Conservation (phyloP, 129 eudicot genomes). For the Calendula officinalis region DNA sequence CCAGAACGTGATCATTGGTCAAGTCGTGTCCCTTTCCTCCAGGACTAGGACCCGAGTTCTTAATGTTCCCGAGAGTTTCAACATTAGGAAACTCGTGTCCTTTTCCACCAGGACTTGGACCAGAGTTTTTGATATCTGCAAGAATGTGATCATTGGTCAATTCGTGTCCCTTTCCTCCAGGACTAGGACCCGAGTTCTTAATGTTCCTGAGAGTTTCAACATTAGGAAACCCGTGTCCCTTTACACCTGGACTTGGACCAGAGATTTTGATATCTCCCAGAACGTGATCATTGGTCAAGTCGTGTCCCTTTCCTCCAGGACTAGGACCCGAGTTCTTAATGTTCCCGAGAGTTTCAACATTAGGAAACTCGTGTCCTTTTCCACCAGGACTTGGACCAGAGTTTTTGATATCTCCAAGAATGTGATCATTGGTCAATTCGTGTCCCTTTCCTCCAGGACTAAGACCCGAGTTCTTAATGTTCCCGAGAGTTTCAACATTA, state of each 20-base stretch:
- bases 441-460: constrained; percentile 1
- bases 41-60: constrained; percentile 26
- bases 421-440: too few relatives aligned
- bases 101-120: constrained; percentile 5
- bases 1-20: neutral
- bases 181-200: constrained; percentile 1
- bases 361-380: constrained; percentile 1
- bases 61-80: neutral
- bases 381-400: constrained; percentile 14
- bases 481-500: constrained; percentile 3
- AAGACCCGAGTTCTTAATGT: constrained; percentile 1
- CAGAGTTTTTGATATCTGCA: constrained; percentile 9
- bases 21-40: constrained; percentile 32
- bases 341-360: constrained; percentile 5
- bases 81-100: neutral
- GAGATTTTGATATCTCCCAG: constrained; percentile 31
- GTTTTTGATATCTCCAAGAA: neutral
- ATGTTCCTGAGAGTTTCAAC: neutral
- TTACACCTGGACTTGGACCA: constrained; percentile 19
- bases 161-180: constrained; percentile 22
- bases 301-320: constrained; percentile 10
- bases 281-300: neutral
- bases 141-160: constrained; percentile 1
- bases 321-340: constrained; percentile 38
- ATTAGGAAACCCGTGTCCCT: neutral